A percentile compares a stretch with the other conserved stretches of the same genome.
Conservation (phyloP, 805 yeast species). For the Kluyveromyces starmeri region DNA sequence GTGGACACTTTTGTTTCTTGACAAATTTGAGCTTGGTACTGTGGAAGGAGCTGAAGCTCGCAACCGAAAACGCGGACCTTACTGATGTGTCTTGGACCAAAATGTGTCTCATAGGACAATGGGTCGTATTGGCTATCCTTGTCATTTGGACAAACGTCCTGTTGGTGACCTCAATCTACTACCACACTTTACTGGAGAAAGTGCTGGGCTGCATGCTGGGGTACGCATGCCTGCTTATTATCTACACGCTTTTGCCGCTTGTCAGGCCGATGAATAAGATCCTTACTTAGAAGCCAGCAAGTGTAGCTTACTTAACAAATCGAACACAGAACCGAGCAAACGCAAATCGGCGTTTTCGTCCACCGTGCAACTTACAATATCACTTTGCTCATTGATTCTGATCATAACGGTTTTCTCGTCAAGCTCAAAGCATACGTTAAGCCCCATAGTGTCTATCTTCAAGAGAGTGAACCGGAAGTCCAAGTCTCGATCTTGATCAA, state of each 20-base stretch:
- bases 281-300: slow-evolving; percentile 8
- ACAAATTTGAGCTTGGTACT: slow-evolving; percentile 36
- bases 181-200: slow-evolving; percentile 74
- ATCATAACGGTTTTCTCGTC: not conserved
- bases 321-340: slow-evolving; percentile 19
- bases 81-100: slow-evolving; percentile 1
- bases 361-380: slow-evolving; percentile 1
- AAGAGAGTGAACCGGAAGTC: slow-evolving; percentile 10
- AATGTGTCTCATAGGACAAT: slow-evolving; percentile 7
- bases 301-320: slow-evolving; percentile 8
- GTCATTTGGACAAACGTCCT: slow-evolving; percentile 49
- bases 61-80: slow-evolving; percentile 9
- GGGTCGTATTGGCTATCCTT: slow-evolving; percentile 14
- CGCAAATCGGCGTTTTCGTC: slow-evolving; percentile 4
- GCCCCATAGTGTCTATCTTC: slow-evolving; percentile 11
- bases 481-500: slow-evolving; percentile 7
- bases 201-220: slow-evolving; percentile 62
- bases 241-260: slow-evolving; percentile 32
- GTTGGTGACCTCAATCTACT: slow-evolving; percentile 69
- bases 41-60: slow-evolving; percentile 27
- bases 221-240: slow-evolving; percentile 38
- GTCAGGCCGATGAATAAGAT: slow-evolving; percentile 5
- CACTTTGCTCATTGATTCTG: not conserved
- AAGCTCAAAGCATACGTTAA: not conserved
- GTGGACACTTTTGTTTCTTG: slow-evolving; percentile 45